Base-by-base conservation (phyloP, 2,329 filamentous ascomycete species). In the Chaetomiaceae sp. region DNA sequence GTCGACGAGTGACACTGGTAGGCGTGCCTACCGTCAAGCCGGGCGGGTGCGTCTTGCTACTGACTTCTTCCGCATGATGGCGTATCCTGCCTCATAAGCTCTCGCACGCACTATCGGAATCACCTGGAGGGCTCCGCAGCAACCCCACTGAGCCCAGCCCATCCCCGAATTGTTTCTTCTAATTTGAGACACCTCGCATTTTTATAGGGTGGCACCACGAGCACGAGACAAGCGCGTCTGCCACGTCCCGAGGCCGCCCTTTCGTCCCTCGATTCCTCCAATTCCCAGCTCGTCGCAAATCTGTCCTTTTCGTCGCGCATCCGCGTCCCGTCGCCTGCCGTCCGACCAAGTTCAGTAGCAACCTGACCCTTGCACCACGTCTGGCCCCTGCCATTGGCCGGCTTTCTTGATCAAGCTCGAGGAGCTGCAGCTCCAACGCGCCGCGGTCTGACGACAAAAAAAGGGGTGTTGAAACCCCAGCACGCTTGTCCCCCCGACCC, bases 161-260 rank as follows among this genome's bases (percentile, higher is more conserved):
- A 49, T 49, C 46, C 54, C 54, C 42, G 35, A 53, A 54, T 52
- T 48, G 48, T 47, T 27, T 49, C 45, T 48, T 45, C 42, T 56
- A 56, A 58, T 58, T 58, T 52, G 53, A 49, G 46, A 51, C 53
- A 56, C 24, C 45, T 43, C 46, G 50, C 53, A 45, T 52, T 52
- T 52, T 52, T 49, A 39, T 46, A 48, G 47, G 47, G 54, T 56
- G 53, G 49, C 52, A 55, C 56, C 51, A 54, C 51, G 40, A 39
- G 36, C 29, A 40, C 35, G 39, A 47, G 10, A 34, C 37, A 47
- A 49, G 42, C 50, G 47, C 42, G 42, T 48, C 17, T 40, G 30
- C 32, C 17, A 9, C 9, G 6, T 5, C 22, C 5, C 22, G 22
- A 9, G 22, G 9, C 29, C 44, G 30, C 45, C 35, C 29, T 45